Base-by-base conservation (phyloP, 306 rosid species). In the Trifolium dubium region DNA sequence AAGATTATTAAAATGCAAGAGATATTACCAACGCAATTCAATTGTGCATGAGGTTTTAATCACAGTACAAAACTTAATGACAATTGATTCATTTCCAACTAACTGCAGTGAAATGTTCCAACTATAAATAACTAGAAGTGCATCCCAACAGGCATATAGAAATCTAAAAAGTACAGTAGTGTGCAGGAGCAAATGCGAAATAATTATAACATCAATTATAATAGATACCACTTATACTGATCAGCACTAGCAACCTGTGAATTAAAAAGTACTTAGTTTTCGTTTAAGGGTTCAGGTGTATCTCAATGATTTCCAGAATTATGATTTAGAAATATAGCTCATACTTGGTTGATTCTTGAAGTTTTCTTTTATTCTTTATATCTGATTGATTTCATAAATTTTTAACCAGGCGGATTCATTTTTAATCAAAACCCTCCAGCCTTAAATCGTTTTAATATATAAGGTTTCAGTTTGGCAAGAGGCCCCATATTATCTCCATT, bases 221-320 rank as follows among this genome's bases (percentile, higher is more conserved):
- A 12, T 14, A 34, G 43, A 31, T 29, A 65, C 47, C 50, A 63
- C 18, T 17, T 58, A 43, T 53, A 41, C 35, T 23, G 23, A 19
- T 56, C 37, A 28, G 30, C 50, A 60, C 67, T 58, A 47, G 19
- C 34, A 60, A 76, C 54, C 69, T 19, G 15, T 7, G 17, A 23
- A 71, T 47, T 46, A 2, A 46, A 61, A 43, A 60, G 60, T 18
- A 39, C 59, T 2, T 34, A 8, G 17, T 64, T 44, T 55, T 47
- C 8, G 63, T 56, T 30, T 71, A 35, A 40, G 41, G 15, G 59
- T 37, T 64, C 55, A 17, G 19, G 50, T 13, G 29, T 34, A 75
- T 64, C 73, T 69, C 50, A 64, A 69, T 14, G 62, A 74, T 41
- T 39, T 53, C 46, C 63, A 32, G 28, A 69, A 29, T 61, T 68